Evolutionary conservation across 2,329 filamentous ascomycete species (phyloP).

Genomic region (Talaromyces pinophilus): DNA sequence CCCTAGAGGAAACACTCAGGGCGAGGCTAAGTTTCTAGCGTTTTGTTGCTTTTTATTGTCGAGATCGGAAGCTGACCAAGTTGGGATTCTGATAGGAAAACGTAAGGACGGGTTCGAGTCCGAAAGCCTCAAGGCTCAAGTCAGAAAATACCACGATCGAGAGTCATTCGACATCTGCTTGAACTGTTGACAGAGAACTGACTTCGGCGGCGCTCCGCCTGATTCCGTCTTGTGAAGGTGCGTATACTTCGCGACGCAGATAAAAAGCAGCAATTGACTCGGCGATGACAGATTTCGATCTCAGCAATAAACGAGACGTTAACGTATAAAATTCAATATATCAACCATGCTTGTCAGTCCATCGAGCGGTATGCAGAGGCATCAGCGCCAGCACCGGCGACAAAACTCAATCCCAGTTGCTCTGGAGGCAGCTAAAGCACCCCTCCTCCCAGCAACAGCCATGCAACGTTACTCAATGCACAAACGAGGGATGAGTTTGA

Average conservation of each 20-base stretch:
- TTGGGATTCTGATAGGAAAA: constrained; percentile 19
- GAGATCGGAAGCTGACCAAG: constrained; percentile 23
- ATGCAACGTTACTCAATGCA: constrained; percentile 62
- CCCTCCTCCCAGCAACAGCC: constrained; percentile 58
- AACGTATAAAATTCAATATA: constrained; percentile 1
- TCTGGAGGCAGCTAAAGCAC: constrained; percentile 74
- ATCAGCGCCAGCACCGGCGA: constrained; percentile 76
- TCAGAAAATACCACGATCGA: constrained; percentile 14
- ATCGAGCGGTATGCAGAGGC: constrained; percentile 70
- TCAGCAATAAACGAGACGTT: constrained; percentile 8
- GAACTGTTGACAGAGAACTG: constrained; percentile 15
- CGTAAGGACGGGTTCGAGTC: constrained; percentile 20
- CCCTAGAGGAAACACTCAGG: constrained; percentile 19
- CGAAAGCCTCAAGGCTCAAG: constrained; percentile 15
- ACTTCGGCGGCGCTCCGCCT: constrained; percentile 21
- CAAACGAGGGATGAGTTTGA: constrained; percentile 81
- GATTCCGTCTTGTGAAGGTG: constrained; percentile 15
- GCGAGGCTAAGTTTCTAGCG: constrained; percentile 25
- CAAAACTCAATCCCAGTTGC: constrained; percentile 82
- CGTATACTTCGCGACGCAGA: background rate
- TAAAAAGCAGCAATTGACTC: background rate
- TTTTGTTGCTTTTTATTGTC: constrained; percentile 14
- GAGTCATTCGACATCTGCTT: constrained; percentile 3
- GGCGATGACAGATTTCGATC: background rate
- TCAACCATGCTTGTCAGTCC: constrained; percentile 76